These are phyloP conservation scores for Somion occarium DNA, from an alignment of 1,284 basidiomycete genomes.

Conservation along the genomic window DNA sequence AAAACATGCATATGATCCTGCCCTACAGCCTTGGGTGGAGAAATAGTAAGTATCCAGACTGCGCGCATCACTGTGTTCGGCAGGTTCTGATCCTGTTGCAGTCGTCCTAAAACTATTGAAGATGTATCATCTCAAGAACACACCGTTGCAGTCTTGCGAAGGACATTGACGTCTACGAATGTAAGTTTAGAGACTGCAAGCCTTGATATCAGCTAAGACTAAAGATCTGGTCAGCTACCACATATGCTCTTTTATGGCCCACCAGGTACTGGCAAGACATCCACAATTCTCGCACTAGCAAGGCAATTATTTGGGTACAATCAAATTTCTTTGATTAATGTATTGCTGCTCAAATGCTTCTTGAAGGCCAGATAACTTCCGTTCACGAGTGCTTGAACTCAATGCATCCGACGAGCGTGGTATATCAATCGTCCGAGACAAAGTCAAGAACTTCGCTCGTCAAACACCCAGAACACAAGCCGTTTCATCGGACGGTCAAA, in stretches of 20 bases:
- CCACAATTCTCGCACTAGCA: conserved; percentile 93
- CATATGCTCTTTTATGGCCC: conserved; percentile 99
- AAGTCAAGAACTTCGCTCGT: conserved; percentile 98
- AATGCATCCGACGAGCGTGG: conserved; percentile 99
- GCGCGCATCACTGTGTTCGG: neutral
- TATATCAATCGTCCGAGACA: conserved; percentile 94
- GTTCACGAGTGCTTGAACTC: conserved; percentile 92
- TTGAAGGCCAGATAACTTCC: conserved; percentile 89
- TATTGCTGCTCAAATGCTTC: conserved; percentile 1
- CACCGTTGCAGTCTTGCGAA: conserved; percentile 87
- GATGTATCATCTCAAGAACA: conserved; percentile 98
- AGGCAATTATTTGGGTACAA: conserved; percentile 93
- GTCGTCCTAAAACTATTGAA: conserved; percentile 96
- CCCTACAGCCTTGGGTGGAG: conserved; percentile 93
- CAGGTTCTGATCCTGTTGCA: conserved; percentile 29
- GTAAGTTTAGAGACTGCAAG: conserved; percentile 46
- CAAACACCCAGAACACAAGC: conserved; percentile 78
- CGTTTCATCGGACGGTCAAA: conserved; percentile 73
- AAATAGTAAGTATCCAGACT: conserved; percentile 74
- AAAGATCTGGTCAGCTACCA: conserved; percentile 64
- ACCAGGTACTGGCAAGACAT: conserved; percentile 98
- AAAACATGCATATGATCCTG: conserved; percentile 47
- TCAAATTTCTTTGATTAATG: neutral
- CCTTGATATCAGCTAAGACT: neutral
- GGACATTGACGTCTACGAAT: conserved; percentile 90